phyloP scores from a whole-genome alignment of 2,329 filamentous ascomycete species.

The Sarocladium oryzae region DNA sequence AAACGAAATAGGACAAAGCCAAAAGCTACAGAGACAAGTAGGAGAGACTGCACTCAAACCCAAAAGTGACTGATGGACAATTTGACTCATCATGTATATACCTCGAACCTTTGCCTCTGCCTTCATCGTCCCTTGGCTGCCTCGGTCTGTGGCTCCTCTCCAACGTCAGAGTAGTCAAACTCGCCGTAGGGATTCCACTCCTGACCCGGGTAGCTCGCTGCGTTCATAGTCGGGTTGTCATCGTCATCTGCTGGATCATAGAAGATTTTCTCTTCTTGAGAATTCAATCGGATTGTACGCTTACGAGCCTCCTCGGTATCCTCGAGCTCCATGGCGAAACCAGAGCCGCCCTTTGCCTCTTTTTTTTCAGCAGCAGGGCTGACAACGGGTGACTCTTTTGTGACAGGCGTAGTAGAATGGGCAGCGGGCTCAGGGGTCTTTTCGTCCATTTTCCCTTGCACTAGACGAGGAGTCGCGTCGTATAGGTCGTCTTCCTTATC shows the following conservation, averaged over 20 bases:
- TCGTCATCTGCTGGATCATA: slow-evolving; percentile 24
- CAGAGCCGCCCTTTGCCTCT: background rate
- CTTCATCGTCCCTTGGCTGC: background rate
- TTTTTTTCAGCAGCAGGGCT: slow-evolving; percentile 7
- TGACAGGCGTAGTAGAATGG: background rate
- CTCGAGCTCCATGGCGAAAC: slow-evolving; percentile 29
- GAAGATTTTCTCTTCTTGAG: slow-evolving; percentile 50
- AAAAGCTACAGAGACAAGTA: too few species aligned
- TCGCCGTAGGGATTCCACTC: slow-evolving; percentile 58
- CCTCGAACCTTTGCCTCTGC: too few species aligned
- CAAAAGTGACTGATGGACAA: too few species aligned
- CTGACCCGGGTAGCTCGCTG: slow-evolving; percentile 63
- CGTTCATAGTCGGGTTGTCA: slow-evolving; percentile 51
- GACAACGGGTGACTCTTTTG: too few species aligned
- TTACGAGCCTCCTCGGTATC: slow-evolving; percentile 37
- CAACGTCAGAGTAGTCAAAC: slow-evolving; percentile 20
- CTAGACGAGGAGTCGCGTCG: slow-evolving; percentile 24
- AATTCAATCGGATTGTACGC: slow-evolving; percentile 35
- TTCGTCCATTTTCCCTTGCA: slow-evolving; percentile 6
- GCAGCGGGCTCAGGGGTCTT: background rate
- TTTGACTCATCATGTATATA: too few species aligned
- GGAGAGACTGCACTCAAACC: too few species aligned
- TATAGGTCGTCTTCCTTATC: slow-evolving; percentile 24
- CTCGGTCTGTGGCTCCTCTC: background rate
- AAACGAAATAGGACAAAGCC: too few species aligned